A percentile compares a stretch with the other conserved stretches of the same genome.
Conservation (phyloP, 176 grass and related monocot genomes). For the Oryza meyeriana region DNA sequence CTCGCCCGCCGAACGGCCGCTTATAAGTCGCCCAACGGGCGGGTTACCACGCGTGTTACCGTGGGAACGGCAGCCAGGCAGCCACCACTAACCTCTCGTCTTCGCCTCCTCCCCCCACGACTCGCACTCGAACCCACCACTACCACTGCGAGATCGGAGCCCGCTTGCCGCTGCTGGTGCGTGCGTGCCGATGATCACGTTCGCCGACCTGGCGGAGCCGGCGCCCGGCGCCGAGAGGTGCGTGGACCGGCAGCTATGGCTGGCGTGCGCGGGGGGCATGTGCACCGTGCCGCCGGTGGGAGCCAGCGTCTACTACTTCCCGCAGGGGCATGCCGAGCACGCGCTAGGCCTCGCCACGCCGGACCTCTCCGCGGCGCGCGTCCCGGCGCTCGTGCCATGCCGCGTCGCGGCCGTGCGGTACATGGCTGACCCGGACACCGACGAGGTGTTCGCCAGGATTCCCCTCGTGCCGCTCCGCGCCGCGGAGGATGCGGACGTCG, state of each 20-base stretch:
- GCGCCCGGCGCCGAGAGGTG: conserved; percentile 47
- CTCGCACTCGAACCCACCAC: not conserved
- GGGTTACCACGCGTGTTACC: not conserved
- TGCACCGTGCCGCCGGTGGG: conserved; percentile 77
- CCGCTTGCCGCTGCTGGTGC: not conserved
- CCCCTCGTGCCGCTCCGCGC: conserved; percentile 41
- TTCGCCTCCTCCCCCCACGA: not conserved
- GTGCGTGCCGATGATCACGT: conserved; percentile 60
- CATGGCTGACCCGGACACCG: conserved; percentile 81
- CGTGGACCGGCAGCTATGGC: conserved; percentile 89
- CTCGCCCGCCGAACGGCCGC: not conserved
- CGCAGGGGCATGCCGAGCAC: conserved; percentile 98
- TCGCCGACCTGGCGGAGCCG: conserved; percentile 54
- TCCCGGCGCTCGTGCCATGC: conserved; percentile 64
- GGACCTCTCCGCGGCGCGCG: conserved; percentile 27
- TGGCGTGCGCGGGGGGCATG: conserved; percentile 91
- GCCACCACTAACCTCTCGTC: not conserved
- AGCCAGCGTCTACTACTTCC: conserved; percentile 85
- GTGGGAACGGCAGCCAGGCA: not conserved
- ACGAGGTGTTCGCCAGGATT: conserved; percentile 87
- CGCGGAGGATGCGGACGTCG: conserved; percentile 10
- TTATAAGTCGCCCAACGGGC: not conserved
- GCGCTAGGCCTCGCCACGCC: conserved; percentile 42
- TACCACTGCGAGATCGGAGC: conserved; percentile 11
- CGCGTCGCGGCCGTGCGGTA: conserved; percentile 58